phyloP scores from a whole-genome alignment of 768 basidiomycete species.

The Mycena amicta region DNA sequence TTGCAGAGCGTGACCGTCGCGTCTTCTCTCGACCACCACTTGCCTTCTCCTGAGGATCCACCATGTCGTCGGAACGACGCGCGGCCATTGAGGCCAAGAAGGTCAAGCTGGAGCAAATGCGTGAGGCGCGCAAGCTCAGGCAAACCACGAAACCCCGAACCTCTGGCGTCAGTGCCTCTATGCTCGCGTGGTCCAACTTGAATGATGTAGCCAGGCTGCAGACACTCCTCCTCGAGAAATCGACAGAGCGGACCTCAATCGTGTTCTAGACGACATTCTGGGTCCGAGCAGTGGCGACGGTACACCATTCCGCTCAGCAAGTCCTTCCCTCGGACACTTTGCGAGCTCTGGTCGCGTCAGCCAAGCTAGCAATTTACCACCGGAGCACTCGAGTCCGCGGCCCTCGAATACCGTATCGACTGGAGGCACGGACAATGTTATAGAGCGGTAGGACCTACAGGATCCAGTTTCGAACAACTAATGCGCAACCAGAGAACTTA shows the following conservation, averaged over 20 bases:
- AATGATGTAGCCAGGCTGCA: constrained; percentile 31
- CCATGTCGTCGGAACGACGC: constrained; percentile 66
- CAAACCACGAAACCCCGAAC: constrained; percentile 47
- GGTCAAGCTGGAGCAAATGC: constrained; percentile 82
- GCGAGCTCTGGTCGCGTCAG: constrained; percentile 66
- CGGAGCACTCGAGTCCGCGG: constrained; percentile 43
- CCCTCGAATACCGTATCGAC: constrained; percentile 18
- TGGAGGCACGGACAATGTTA: constrained; percentile 60
- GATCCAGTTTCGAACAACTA: constrained; percentile 3
- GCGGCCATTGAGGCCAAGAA: constrained; percentile 92
- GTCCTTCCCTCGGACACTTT: constrained; percentile 20
- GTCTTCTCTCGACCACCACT: neutral
- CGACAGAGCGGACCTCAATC: constrained; percentile 69
- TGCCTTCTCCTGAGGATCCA: neutral
- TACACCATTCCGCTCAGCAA: constrained; percentile 65
- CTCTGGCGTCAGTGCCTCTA: constrained; percentile 36
- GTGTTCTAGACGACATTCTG: constrained; percentile 55
- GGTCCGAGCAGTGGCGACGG: constrained; percentile 62
- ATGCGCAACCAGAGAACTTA: constrained; percentile 50
- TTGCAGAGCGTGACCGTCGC: neutral
- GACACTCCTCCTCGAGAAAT: constrained; percentile 51
- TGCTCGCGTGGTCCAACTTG: constrained; percentile 1
- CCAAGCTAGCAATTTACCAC: constrained; percentile 64
- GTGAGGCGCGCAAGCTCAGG: constrained; percentile 74
- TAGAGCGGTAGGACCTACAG: constrained; percentile 55